Evolutionary conservation across 306 rosid species (phyloP).

Genomic region (Acacia melanoxylon): DNA sequence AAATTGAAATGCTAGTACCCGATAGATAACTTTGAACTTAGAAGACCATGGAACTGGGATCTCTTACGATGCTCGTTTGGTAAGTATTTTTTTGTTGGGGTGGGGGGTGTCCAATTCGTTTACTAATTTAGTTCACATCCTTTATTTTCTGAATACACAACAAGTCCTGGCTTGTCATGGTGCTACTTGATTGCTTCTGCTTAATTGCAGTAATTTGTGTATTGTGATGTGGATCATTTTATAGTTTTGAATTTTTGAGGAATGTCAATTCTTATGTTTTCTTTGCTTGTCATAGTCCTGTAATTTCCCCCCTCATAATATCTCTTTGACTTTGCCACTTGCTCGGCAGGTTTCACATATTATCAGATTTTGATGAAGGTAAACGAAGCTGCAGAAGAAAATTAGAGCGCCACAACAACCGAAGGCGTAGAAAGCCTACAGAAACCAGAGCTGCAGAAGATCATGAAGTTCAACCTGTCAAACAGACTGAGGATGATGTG

Average conservation of each 20-base stretch:
- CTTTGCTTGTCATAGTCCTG: background rate
- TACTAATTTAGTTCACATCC: no score
- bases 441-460: constrained; percentile 40
- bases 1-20: background rate
- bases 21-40: background rate
- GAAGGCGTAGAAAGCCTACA: constrained; percentile 75
- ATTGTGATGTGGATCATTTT: background rate
- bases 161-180: background rate
- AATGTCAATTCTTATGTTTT: background rate
- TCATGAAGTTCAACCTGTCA: constrained; percentile 49
- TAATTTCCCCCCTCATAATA: background rate
- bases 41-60: background rate
- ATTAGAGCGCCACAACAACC: constrained; percentile 87
- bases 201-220: background rate
- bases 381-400: constrained; percentile 95
- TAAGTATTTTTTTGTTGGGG: no score
- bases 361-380: constrained; percentile 92
- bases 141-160: no score
- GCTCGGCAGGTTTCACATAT: constrained; percentile 74
- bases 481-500: constrained; percentile 52
- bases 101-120: no score
- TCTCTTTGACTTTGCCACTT: constrained; percentile 16
- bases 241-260: background rate
- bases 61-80: no score
- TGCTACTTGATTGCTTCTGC: background rate